Base-by-base conservation (phyloP, 2,329 filamentous ascomycete species). In the Ambrosiella beaveri region DNA sequence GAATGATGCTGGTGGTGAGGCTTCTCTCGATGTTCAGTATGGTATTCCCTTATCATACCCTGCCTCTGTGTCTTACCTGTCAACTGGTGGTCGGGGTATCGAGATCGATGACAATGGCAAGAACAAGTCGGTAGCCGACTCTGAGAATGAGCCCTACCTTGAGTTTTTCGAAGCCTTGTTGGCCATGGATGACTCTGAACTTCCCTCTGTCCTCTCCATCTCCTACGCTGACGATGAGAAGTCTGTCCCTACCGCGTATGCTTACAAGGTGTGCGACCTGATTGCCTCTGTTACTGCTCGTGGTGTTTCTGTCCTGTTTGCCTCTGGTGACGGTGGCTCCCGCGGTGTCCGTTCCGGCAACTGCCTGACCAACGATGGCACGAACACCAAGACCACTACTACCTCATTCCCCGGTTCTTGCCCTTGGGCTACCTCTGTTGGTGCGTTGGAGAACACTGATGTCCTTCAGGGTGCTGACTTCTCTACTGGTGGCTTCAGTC, bases 351-450 rank as follows among this genome's bases (percentile, higher is more conserved):
- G 69, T 13, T 65, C 68, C 59, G 82, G 80, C 60, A 65, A 62
- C 17, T 86, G 82, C 68, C 68, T 73, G 56, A 74, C 73, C 58
- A 81, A 82, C 64, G 79, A 84, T 59, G 81, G 80, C 19, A 72
- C 69, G 49, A 73, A 77, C 60, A 74, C 71, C 1, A 74, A 75
- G 8, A 71, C 75, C 17, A 80, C 83, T 64, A 70, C 80, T 37
- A 75, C 81, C 1, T 75, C 74, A 4, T 88, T 86, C 68, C 84
- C 84, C 0, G 77, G 76, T 0, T 76, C 77, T 0, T 88, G 84
- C 63, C 84, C 83, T 0, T 87, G 79, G 66, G 77, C 86, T 7
- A 87, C 84, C 0, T 70, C 75, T 1, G 77, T 87, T 1, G 84
- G 84, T 6, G 83, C 78, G 1, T 82, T 80, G 1, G 65, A 61